Percentiles rank a stretch among this genome's conserved stretches.
phyloP scores from a whole-genome alignment of 1,284 basidiomycete genomes.

The Leccinum variabile region DNA sequence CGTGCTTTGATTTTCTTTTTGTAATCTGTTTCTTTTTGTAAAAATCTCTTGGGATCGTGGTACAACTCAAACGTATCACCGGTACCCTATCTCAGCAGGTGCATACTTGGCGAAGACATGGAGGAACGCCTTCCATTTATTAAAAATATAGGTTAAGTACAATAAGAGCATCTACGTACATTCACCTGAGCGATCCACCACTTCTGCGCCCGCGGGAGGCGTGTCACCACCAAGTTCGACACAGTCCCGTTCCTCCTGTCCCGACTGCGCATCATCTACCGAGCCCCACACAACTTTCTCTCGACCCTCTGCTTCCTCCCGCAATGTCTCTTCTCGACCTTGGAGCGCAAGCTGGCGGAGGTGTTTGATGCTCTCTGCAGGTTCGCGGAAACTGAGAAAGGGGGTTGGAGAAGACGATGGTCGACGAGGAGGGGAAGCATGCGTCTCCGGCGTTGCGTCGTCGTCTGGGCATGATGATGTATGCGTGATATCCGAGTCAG shows the following conservation, averaged over 20 bases:
- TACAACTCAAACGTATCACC: neutral
- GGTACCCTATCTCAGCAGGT: neutral
- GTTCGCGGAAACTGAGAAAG: constrained; percentile 20
- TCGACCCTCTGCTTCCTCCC: constrained; percentile 26
- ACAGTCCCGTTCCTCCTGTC: neutral
- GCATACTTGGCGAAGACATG: neutral
- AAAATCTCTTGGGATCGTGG: neutral
- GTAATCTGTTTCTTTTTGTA: neutral
- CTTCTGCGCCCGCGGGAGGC: neutral
- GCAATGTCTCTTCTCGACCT: constrained; percentile 31
- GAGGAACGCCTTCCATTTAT: too few species aligned
- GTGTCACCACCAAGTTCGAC: neutral
- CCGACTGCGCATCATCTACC: constrained; percentile 6
- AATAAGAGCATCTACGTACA: neutral
- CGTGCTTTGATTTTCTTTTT: neutral
- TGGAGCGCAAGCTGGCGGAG: constrained; percentile 27
- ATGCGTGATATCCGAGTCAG: neutral
- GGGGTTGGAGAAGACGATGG: neutral
- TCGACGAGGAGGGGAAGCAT: neutral
- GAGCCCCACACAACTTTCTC: constrained; percentile 31
- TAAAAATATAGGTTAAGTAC: too few species aligned
- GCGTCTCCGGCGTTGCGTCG: neutral
- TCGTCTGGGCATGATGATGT: neutral
- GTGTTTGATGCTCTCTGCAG: constrained; percentile 12
- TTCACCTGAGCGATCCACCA: neutral